Percentiles rank a stretch among this genome's conserved stretches.
Evolutionary conservation across 352 stramenopile genomes (phyloP).

Genomic region (Pythium catenulatum): DNA sequence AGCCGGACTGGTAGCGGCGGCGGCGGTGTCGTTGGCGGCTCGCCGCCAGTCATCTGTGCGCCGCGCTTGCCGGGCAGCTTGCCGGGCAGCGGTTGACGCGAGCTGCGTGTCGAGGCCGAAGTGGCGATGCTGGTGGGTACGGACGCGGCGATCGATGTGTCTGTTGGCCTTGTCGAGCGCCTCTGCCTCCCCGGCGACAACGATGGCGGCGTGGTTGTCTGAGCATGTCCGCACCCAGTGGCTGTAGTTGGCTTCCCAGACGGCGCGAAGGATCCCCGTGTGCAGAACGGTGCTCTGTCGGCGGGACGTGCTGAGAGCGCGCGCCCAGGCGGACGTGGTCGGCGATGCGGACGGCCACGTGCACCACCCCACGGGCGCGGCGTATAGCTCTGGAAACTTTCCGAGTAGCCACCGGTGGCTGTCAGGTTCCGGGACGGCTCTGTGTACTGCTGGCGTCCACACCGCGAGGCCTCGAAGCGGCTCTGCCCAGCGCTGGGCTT

Average conservation of each 20-base stretch:
- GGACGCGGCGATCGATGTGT: background rate
- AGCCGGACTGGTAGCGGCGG: too few relatives aligned
- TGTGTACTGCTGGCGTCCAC: background rate
- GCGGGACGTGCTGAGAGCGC: background rate
- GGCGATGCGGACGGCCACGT: background rate
- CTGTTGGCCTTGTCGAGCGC: background rate
- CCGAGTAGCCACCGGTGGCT: background rate
- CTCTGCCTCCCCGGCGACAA: background rate
- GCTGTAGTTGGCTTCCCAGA: background rate
- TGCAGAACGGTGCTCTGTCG: background rate
- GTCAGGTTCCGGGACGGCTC: background rate
- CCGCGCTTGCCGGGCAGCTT: background rate
- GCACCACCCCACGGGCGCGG: background rate
- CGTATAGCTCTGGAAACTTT: background rate
- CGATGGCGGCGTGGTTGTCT: background rate
- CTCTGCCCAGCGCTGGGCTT: background rate
- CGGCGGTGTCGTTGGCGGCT: too few relatives aligned
- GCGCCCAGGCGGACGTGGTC: background rate
- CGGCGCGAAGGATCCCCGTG: background rate
- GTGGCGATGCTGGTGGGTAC: background rate
- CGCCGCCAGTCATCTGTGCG: background rate
- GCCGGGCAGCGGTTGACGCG: background rate
- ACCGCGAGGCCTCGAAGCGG: background rate
- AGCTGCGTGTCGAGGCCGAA: background rate
- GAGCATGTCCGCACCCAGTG: background rate